A percentile compares a stretch with the other conserved stretches of the same genome.
Conservation (phyloP, 73 alveolate genomes). For the Durusdinium trenchii region DNA sequence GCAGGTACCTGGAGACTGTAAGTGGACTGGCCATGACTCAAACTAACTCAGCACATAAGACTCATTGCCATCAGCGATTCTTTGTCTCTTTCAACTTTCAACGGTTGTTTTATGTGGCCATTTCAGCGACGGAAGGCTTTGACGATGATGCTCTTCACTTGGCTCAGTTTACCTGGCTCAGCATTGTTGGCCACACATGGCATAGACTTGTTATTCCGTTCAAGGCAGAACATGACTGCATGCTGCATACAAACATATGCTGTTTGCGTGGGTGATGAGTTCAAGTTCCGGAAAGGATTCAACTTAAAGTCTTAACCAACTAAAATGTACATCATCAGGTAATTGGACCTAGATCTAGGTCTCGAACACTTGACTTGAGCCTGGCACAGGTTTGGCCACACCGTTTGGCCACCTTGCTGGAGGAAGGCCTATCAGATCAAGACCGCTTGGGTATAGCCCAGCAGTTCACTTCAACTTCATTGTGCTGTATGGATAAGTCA, state of each 20-base stretch:
- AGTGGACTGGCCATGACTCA: background rate
- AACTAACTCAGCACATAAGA: background rate
- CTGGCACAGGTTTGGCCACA: conserved; percentile 15
- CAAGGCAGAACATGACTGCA: background rate
- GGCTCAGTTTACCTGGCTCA: background rate
- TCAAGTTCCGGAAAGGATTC: background rate
- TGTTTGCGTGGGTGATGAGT: background rate
- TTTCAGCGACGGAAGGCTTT: background rate
- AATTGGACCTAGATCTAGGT: no score
- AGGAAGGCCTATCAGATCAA: background rate
- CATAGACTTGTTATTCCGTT: background rate
- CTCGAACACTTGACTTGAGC: no score
- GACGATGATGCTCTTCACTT: background rate
- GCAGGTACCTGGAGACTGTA: background rate
- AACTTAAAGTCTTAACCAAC: no score
- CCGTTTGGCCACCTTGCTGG: background rate
- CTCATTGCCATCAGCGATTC: background rate
- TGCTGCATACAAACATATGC: background rate
- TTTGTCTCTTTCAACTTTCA: background rate
- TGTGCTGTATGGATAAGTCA: background rate
- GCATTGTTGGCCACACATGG: conserved; percentile 29
- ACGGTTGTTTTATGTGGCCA: background rate
- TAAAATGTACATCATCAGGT: no score
- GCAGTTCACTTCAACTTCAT: background rate
- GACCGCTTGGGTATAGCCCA: background rate